Evolutionary conservation across 495 filamentous ascomycete species (phyloP), one percentile per base, ranked within the genome.

Genomic region (Hypoxylon fragiforme): DNA sequence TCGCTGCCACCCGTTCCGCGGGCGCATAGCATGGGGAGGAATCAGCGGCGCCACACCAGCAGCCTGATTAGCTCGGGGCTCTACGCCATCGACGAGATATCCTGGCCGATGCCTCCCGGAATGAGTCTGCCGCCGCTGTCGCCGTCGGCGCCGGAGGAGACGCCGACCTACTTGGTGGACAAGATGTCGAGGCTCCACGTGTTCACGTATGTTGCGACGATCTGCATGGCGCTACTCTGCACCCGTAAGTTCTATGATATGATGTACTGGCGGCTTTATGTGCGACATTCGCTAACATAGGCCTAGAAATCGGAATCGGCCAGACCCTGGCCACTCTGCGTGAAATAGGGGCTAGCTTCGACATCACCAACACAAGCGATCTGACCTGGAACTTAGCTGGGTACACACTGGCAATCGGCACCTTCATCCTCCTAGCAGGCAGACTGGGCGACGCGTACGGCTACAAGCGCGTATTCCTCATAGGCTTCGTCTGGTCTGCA

Each of bases 401-500:
- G 1, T 83, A 83, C 61, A 71, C 70, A 16, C 48, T 84, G 42
- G 86, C 81, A 0, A 76, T 86, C 4, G 84, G 85, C 5, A 82
- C 81, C 1, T 87, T 86, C 50, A 83, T 89, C 43, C 68, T 89
- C 8, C 37, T 52, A 31, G 52, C 58, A 45, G 83, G 85, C 4
- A 74, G 85, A 9, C 66, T 87, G 2, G 86, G 87, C 0, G 86
- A 88, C 44, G 69, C 82, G 3, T 82, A 79, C 50, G 86, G 86
- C 9, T 79, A 87, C 62, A 82, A 84, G 41, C 67, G 71, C 1
- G 64, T 89, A 59, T 84, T 89, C 41, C 66, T 83, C 9, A 50
- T 75, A 14, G 86, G 85, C 0, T 85, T 78, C 51, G 38, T 73
- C n/a, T 89, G 85, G 85, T 81, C 83, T 37, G 67, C 73, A 1